These are phyloP conservation scores for Nymphaea thermarum DNA, from an alignment of 164 flowering plant species.

Conservation along the genomic window DNA sequence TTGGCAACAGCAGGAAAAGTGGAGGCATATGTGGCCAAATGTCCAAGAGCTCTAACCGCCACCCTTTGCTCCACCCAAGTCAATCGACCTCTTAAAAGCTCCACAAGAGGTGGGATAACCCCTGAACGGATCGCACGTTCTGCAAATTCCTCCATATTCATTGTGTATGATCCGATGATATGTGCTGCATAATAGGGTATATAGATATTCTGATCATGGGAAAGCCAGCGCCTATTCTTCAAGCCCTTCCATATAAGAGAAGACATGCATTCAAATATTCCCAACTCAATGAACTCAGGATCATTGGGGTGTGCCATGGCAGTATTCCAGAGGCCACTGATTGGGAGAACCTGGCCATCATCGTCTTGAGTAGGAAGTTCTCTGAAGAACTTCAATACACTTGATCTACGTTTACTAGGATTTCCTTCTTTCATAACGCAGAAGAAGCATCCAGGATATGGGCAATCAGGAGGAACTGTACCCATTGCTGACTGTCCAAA, in stretches of 20 bases:
- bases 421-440: constrained; percentile 98
- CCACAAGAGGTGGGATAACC: constrained; percentile 80
- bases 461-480: constrained; percentile 70
- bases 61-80: constrained; percentile 99
- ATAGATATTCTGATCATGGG: constrained; percentile 91
- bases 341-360: constrained; percentile 97
- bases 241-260: constrained; percentile 92
- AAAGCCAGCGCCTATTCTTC: constrained; percentile 89
- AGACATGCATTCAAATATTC: constrained; percentile 97
- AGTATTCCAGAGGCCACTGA: constrained; percentile 98
- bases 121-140: constrained; percentile 87
- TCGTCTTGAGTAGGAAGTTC: constrained; percentile 96
- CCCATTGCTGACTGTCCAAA: constrained; percentile 38
- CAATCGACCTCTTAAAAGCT: constrained; percentile 84
- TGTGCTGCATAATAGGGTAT: constrained; percentile 99
- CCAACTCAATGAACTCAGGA: constrained; percentile 89
- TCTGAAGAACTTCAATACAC: constrained; percentile 81
- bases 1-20: constrained; percentile 75
- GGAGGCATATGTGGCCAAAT: constrained; percentile 81
- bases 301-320: constrained; percentile 99
- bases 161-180: constrained; percentile 96
- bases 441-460: constrained; percentile 97
- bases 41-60: constrained; percentile 95
- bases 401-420: constrained; percentile 81
- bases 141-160: constrained; percentile 98